These are phyloP conservation scores for Fusarium pseudocircinatum DNA, from an alignment of 2,329 filamentous ascomycete genomes.

Conservation along the genomic window DNA sequence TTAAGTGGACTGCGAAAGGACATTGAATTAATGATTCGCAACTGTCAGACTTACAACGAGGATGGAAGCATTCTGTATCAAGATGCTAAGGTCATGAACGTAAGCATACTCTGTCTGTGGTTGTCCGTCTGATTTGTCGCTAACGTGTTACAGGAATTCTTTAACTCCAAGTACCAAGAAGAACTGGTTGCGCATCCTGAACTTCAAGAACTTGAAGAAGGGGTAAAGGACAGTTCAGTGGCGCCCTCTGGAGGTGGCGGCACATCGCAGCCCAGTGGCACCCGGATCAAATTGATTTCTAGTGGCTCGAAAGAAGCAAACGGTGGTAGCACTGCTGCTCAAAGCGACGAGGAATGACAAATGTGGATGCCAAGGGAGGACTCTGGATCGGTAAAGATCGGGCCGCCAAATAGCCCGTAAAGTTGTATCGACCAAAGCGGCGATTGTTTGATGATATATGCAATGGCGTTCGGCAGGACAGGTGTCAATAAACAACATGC, in stretches of 20 bases:
- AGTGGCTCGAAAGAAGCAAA: conserved; percentile 52
- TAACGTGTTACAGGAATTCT: conserved; percentile 63
- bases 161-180: conserved; percentile 63
- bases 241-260: conserved; percentile 67
- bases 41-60: conserved; percentile 96
- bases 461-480: conserved; percentile 44
- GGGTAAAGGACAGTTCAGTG: conserved; percentile 50
- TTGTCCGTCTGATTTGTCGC: conserved; percentile 7
- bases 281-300: conserved; percentile 76
- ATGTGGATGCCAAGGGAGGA: background rate
- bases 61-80: conserved; percentile 91
- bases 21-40: conserved; percentile 84
- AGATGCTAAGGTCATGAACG: conserved; percentile 93
- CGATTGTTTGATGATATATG: conserved; percentile 46
- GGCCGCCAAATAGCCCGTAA: conserved; percentile 16
- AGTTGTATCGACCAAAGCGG: conserved; percentile 25
- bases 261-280: conserved; percentile 72
- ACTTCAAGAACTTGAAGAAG: conserved; percentile 64
- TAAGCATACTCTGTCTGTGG: conserved; percentile 50
- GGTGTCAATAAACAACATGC: conserved; percentile 40
- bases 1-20: conserved; percentile 84
- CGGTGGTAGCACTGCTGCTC: conserved; percentile 51
- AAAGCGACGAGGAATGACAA: conserved; percentile 64
- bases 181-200: conserved; percentile 64
- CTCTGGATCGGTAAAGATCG: conserved; percentile 1